Base-by-base conservation (phyloP, 306 rosid genomes). In the Crotalaria pallida region DNA sequence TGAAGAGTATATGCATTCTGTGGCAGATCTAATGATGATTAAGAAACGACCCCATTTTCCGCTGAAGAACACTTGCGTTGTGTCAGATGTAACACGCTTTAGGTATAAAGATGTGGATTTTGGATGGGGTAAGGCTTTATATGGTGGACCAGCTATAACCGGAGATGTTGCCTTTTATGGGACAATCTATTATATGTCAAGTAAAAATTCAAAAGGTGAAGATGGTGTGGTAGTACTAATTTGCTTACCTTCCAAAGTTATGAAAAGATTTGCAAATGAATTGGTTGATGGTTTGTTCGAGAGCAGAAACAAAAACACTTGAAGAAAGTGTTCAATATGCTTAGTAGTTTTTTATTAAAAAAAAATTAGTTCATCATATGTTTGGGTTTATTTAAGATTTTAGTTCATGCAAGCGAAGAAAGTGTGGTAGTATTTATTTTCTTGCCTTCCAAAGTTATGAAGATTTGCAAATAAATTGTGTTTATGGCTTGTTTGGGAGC, bases 111-210 rank as follows among this genome's bases (percentile, higher is more conserved):
- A 77, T 11, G 27, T 85, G 2, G 48, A 82, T 47, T 87, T 84
- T 27, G 93, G 96, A 0, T 85, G 89, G 90, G 91, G 89, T 3
- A 58, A 56, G 13, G 77, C 87, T 0, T 12, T 64, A 1, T 84
- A 48, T 68, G 80, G 62, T 15, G 88, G 87, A 15, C 36, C 5
- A 0, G 73, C 83, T 6, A 11, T 13, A 6, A 67, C 48, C 6
- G 74, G 53, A 6, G 72, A 17, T 4, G 74, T 68, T 4, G 0
- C 34, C 1, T 7, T 43, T 10, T 57, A 18, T 0, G 71, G 56
- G 4, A 40, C 10, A 18, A 72, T 70, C 19, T 81, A n/a, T 67
- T 38, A 6, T 1, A 0, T 67, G 0, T 33, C 58, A 0, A 13
- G n/a, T 18, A 75, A 4, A 1, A 80, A 74, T 2, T n/a, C 23